A percentile compares a stretch with the other conserved stretches of the same genome.
Conservation (phyloP, 805 yeast genomes). For the Metschnikowia similis region DNA sequence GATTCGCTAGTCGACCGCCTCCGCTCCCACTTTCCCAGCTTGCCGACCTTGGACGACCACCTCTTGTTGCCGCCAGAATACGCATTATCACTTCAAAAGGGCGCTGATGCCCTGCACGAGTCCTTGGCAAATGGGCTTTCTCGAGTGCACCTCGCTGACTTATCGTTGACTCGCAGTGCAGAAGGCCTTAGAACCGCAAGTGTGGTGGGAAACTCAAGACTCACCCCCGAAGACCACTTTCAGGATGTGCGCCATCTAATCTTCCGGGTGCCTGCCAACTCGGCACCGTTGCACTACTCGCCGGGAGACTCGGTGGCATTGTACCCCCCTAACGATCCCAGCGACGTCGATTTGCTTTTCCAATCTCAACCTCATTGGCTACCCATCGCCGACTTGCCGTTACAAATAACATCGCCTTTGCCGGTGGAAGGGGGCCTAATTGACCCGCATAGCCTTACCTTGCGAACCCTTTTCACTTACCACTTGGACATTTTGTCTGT, state of each 20-base stretch:
- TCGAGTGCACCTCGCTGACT: background rate
- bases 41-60: slow-evolving; percentile 21
- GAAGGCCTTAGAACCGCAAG: slow-evolving; percentile 35
- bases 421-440: slow-evolving; percentile 61
- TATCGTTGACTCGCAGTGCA: slow-evolving; percentile 8
- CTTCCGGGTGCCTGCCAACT: slow-evolving; percentile 29
- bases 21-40: slow-evolving; percentile 19
- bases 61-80: slow-evolving; percentile 27
- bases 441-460: slow-evolving; percentile 46
- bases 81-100: slow-evolving; percentile 12
- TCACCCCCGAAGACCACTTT: slow-evolving; percentile 72
- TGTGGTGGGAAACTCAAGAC: slow-evolving; percentile 49
- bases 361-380: slow-evolving; percentile 68
- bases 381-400: slow-evolving; percentile 59
- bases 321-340: slow-evolving; percentile 67
- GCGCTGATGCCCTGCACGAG: background rate
- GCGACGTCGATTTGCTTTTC: slow-evolving; percentile 60
- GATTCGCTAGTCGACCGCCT: slow-evolving; percentile 35
- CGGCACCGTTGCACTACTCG: slow-evolving; percentile 30
- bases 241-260: slow-evolving; percentile 79
- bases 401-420: slow-evolving; percentile 34
- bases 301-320: slow-evolving; percentile 84
- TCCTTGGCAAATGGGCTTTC: background rate
- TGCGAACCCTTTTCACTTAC: slow-evolving; percentile 67
- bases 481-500: slow-evolving; percentile 80